Conservation (phyloP, 2,329 filamentous ascomycete genomes). For the Cladosporium phlei region DNA sequence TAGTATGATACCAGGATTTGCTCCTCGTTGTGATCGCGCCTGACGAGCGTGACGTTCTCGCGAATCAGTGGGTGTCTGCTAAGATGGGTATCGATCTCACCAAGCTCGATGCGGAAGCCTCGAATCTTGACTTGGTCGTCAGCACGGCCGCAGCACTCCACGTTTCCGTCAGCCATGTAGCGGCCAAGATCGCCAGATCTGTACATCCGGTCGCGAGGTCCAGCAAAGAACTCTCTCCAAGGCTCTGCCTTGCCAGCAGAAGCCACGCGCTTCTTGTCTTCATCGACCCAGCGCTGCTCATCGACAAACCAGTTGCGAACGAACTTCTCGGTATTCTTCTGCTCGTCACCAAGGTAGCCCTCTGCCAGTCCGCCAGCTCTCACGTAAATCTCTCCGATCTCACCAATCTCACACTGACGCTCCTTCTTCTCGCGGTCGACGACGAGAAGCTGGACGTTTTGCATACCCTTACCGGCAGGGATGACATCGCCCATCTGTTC, state of each 20-base stretch:
- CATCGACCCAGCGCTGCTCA: slow-evolving; percentile 61
- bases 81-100: slow-evolving; percentile 84
- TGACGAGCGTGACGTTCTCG: slow-evolving; percentile 80
- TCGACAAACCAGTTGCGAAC: slow-evolving; percentile 83
- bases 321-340: slow-evolving; percentile 71
- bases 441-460: slow-evolving; percentile 82
- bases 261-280: slow-evolving; percentile 52
- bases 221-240: slow-evolving; percentile 74
- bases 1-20: slow-evolving; percentile 83
- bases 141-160: slow-evolving; percentile 72
- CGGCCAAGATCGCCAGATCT: slow-evolving; percentile 80
- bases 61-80: slow-evolving; percentile 69
- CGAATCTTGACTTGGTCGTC: slow-evolving; percentile 95
- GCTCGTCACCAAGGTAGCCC: slow-evolving; percentile 62
- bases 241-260: slow-evolving; percentile 54
- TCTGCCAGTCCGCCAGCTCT: slow-evolving; percentile 79
- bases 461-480: slow-evolving; percentile 79
- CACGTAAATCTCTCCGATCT: slow-evolving; percentile 79
- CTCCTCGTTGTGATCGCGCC: slow-evolving; percentile 80
- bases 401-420: slow-evolving; percentile 71
- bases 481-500: slow-evolving; percentile 69
- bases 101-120: slow-evolving; percentile 90
- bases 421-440: slow-evolving; percentile 65
- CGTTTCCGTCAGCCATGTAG: slow-evolving; percentile 65
- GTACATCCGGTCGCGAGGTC: slow-evolving; percentile 81